Evolutionary conservation across 2,329 filamentous ascomycete species (phyloP).

Genomic region (Penicillium sp.): DNA sequence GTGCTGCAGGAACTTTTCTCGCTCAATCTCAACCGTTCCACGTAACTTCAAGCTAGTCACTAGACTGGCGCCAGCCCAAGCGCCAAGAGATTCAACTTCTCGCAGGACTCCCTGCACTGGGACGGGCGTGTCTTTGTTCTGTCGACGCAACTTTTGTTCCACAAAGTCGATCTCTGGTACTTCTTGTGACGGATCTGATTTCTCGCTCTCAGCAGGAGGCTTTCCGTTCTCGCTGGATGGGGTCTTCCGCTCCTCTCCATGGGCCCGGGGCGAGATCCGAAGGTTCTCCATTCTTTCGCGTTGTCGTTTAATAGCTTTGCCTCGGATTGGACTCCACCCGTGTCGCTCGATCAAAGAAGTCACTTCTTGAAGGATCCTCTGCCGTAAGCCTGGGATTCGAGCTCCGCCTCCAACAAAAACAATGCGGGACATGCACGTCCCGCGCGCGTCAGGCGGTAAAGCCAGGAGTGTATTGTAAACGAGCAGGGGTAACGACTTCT

Average conservation of each 20-base stretch:
- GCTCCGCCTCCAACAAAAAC: constrained; percentile 82
- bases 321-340: constrained; percentile 77
- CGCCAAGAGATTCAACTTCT: constrained; percentile 62
- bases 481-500: constrained; percentile 74
- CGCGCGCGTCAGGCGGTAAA: constrained; percentile 78
- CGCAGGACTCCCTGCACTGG: constrained; percentile 45
- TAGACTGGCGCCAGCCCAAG: constrained; percentile 67
- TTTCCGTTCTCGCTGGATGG: background rate
- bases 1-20: constrained; percentile 61
- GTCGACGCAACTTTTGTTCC: constrained; percentile 43
- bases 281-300: constrained; percentile 48
- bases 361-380: constrained; percentile 75
- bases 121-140: constrained; percentile 38
- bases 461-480: constrained; percentile 74
- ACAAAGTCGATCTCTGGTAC: constrained; percentile 51
- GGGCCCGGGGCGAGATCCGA: constrained; percentile 22
- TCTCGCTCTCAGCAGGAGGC: constrained; percentile 9
- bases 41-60: constrained; percentile 61
- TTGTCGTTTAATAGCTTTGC: constrained; percentile 61
- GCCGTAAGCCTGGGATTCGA: constrained; percentile 75
- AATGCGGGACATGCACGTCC: constrained; percentile 84
- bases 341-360: constrained; percentile 64
- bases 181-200: constrained; percentile 27
- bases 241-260: constrained; percentile 11
- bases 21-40: constrained; percentile 64